Evolutionary conservation across 768 basidiomycete genomes (phyloP).

Genomic region (Neoboletus subvelutipes): DNA sequence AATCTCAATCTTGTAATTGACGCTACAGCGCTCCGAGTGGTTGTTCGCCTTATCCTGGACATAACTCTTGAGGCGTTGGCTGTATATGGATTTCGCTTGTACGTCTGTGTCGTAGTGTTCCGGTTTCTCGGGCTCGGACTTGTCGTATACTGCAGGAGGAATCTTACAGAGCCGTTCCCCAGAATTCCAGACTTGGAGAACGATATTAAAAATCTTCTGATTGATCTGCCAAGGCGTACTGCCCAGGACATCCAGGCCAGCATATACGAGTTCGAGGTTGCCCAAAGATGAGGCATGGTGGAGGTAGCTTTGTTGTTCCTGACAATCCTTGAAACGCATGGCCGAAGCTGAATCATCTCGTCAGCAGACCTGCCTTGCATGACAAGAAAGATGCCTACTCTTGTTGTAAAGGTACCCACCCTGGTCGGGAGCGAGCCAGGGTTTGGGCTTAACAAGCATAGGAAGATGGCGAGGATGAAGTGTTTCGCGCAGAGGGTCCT

Average conservation of each 20-base stretch:
- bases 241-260: slow-evolving; percentile 87
- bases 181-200: slow-evolving; percentile 82
- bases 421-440: slow-evolving; percentile 74
- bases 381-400: slow-evolving; percentile 43
- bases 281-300: slow-evolving; percentile 69
- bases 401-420: slow-evolving; percentile 85
- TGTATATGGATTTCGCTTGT: slow-evolving; percentile 53
- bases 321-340: slow-evolving; percentile 92
- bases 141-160: slow-evolving; percentile 68
- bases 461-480: slow-evolving; percentile 93
- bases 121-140: slow-evolving; percentile 58
- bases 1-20: slow-evolving; percentile 97
- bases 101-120: slow-evolving; percentile 48
- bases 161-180: slow-evolving; percentile 82
- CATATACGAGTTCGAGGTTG: slow-evolving; percentile 80
- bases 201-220: slow-evolving; percentile 68
- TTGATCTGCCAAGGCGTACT: slow-evolving; percentile 91
- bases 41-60: slow-evolving; percentile 68
- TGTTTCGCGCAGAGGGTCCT: slow-evolving; percentile 65
- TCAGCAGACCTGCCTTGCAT: background rate
- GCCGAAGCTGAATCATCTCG: slow-evolving; percentile 46
- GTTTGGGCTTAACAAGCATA: slow-evolving; percentile 90
- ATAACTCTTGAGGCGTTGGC: slow-evolving; percentile 54
- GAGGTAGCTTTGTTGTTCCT: slow-evolving; percentile 82
- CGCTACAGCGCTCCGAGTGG: slow-evolving; percentile 88